Evolutionary conservation across 768 basidiomycete species (phyloP).

Genomic region (Naematelia encephala): DNA sequence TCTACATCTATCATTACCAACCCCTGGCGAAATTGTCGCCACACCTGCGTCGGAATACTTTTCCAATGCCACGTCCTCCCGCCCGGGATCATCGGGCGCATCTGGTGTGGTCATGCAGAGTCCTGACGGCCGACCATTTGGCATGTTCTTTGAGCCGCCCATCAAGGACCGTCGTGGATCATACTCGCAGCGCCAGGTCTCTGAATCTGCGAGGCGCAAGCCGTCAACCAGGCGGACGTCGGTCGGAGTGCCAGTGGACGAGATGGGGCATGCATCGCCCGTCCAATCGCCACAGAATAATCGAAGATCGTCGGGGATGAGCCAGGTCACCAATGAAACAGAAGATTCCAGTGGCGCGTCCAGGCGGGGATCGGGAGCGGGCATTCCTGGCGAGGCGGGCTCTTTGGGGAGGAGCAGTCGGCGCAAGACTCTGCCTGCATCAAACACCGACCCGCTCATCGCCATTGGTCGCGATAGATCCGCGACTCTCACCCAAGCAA

Average conservation of each 20-base stretch:
- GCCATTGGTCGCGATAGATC: constrained; percentile 38
- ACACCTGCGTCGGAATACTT: constrained; percentile 65
- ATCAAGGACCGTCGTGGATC: constrained; percentile 23
- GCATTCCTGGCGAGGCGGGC: constrained; percentile 3
- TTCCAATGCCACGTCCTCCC: constrained; percentile 55
- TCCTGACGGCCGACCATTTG: constrained; percentile 89
- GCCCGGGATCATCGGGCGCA: constrained; percentile 68
- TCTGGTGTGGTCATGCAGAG: constrained; percentile 87
- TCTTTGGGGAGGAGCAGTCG: constrained; percentile 15
- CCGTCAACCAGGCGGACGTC: constrained; percentile 16
- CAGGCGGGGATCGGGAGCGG: constrained; percentile 8
- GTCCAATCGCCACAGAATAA: constrained; percentile 4
- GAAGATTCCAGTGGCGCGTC: constrained; percentile 4
- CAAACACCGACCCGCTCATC: constrained; percentile 18
- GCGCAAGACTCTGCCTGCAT: constrained; percentile 27
- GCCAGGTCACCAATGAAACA: neutral
- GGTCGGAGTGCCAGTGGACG: constrained; percentile 1
- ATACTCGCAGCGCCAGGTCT: neutral
- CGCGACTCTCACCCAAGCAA: constrained; percentile 25
- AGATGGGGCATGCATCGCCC: neutral
- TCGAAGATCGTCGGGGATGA: constrained; percentile 7
- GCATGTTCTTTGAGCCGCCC: constrained; percentile 87
- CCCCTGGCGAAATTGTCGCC: constrained; percentile 41
- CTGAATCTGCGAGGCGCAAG: neutral
- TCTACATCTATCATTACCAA: constrained; percentile 32